phyloP scores from a whole-genome alignment of 2,329 filamentous ascomycete species.

The Verticillium nubilum region DNA sequence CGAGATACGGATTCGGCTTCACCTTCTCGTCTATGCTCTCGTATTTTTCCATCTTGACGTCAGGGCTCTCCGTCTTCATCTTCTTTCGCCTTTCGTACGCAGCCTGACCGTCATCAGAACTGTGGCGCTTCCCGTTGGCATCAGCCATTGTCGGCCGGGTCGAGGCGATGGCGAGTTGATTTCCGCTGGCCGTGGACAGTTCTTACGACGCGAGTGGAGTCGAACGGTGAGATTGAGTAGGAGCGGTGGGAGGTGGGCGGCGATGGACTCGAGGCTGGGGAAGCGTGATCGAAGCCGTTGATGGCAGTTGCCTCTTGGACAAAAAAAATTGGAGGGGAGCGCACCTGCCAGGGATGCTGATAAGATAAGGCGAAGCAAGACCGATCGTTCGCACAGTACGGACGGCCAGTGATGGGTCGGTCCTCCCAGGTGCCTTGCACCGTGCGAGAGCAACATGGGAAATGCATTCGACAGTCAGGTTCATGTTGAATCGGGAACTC shows the following conservation, averaged over 20 bases:
- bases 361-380: neutral
- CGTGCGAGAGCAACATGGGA: neutral
- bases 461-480: too few relatives aligned
- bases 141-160: constrained; percentile 30
- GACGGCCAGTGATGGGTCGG: neutral
- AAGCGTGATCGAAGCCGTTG: neutral
- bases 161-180: neutral
- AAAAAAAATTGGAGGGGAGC: neutral
- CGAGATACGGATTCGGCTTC: constrained; percentile 77
- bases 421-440: neutral
- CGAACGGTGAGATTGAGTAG: neutral
- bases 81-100: constrained; percentile 32
- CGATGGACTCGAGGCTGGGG: neutral
- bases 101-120: constrained; percentile 34
- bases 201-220: neutral
- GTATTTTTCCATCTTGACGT: constrained; percentile 15
- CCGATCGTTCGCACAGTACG: too few relatives aligned
- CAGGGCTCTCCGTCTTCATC: constrained; percentile 25
- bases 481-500: too few relatives aligned
- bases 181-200: neutral
- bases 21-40: constrained; percentile 18
- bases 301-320: neutral
- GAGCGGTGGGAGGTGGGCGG: neutral
- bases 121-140: constrained; percentile 35
- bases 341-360: neutral